Percentiles rank a stretch among this genome's conserved stretches.
phyloP scores from a whole-genome alignment of 495 filamentous ascomycete genomes.

The Beverwykella pulmonaria region DNA sequence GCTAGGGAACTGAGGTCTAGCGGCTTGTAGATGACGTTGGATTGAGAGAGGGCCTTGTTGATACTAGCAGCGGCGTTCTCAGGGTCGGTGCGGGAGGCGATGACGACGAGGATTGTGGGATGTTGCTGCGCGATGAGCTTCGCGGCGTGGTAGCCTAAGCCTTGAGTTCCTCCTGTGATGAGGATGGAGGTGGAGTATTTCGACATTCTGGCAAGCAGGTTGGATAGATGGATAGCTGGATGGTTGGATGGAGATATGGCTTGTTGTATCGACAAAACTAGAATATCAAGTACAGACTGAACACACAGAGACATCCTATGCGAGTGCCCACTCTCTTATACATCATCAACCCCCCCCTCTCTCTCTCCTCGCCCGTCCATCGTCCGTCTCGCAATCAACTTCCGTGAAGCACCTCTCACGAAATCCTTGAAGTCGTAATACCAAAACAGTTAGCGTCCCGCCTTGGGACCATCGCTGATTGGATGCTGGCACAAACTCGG shows the following conservation, averaged over 20 bases:
- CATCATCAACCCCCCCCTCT: no score
- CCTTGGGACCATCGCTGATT: neutral
- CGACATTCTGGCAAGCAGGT: constrained; percentile 23
- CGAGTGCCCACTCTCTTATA: no score
- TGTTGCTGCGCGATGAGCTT: constrained; percentile 50
- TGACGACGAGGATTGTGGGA: constrained; percentile 46
- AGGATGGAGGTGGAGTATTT: constrained; percentile 50
- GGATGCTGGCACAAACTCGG: neutral
- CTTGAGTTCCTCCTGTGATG: constrained; percentile 60
- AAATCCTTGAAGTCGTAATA: neutral
- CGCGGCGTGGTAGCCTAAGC: constrained; percentile 55
- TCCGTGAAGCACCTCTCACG: neutral
- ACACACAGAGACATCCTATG: no score
- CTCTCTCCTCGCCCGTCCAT: no score
- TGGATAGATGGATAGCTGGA: neutral
- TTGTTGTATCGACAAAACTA: neutral
- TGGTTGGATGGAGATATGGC: neutral
- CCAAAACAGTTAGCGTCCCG: neutral
- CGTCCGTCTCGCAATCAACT: no score
- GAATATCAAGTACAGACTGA: no score
- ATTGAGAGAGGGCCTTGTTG: constrained; percentile 40
- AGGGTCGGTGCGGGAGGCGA: constrained; percentile 50
- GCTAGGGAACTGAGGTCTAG: constrained; percentile 51
- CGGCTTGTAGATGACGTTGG: constrained; percentile 48
- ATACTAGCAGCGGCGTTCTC: constrained; percentile 48